Evolutionary conservation across 202 grass and related monocot species (phyloP).

Genomic region (Setaria viridis): DNA sequence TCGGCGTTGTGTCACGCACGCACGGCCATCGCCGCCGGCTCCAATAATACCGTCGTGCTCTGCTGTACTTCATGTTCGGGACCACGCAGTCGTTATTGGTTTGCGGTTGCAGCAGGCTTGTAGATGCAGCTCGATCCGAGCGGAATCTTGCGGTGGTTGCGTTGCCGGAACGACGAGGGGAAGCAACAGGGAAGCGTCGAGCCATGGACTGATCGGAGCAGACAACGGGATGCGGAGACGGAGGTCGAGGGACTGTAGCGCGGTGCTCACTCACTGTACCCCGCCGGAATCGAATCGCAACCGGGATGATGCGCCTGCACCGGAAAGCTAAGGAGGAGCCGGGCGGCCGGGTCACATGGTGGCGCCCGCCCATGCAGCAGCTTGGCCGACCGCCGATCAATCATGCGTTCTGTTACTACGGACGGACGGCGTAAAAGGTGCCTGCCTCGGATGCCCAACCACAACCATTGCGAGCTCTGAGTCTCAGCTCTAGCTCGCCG

Average conservation of each 20-base stretch:
- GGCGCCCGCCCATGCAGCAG: neutral
- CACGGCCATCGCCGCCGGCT: too few relatives aligned
- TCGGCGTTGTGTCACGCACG: neutral
- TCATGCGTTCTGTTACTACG: neutral
- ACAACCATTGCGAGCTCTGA: neutral
- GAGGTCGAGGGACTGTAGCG: neutral
- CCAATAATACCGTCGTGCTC: too few relatives aligned
- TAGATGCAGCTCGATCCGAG: neutral
- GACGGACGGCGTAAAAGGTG: neutral
- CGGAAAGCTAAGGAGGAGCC: neutral
- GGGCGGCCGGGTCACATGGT: conserved; percentile 15
- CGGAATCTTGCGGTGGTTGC: neutral
- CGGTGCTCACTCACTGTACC: neutral
- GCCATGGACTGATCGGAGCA: neutral
- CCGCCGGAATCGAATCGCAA: conserved; percentile 5
- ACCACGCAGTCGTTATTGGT: neutral
- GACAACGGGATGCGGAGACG: neutral
- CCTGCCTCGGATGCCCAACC: neutral
- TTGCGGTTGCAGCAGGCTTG: neutral
- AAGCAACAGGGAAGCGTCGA: conserved; percentile 8
- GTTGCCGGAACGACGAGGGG: neutral
- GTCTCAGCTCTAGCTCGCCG: neutral
- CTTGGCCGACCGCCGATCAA: conserved; percentile 27
- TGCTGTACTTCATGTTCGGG: neutral
- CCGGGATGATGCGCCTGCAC: neutral